Base-by-base conservation (phyloP, 2,329 filamentous ascomycete species). In the Sporothrix sp. region DNA sequence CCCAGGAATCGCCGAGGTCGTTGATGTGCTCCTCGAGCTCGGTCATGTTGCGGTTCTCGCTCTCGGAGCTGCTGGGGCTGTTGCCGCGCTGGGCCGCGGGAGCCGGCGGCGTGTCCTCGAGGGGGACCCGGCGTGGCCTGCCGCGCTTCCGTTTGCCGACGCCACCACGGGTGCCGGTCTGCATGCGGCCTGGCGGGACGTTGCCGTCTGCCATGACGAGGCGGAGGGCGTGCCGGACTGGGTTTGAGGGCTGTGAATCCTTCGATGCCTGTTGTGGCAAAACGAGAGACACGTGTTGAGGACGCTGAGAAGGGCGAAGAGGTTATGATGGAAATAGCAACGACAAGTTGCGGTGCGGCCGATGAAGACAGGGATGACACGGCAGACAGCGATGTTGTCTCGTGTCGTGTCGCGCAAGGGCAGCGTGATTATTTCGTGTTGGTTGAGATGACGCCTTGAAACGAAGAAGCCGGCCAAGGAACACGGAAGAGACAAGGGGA, bases 1-100 rank as follows among this genome's bases (percentile, higher is more conserved):
- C 81, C 79, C 79, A 83, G 11, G 73, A 73, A 46, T 78, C 75
- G 51, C 67, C 67, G 4, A 72, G 68, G 52, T 77, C 74, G 27
- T 70, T 71, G 56, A 76, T 69, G 58, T 71, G 68, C 56, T 75
- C 71, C 56, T 77, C 74, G 9, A 76, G 66, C 52, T 77, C 74
- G 33, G 56, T 63, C 36, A 64, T 50, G 14, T 57, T 38, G 16
- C 30, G 46, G 25, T 43, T 44, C 10, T 48, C 39, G 23, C 52
- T 38, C 4, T 43, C 21, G 11, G 43, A 43, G 20, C 51, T 53
- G 14, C 21, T 37, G 38, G 23, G 23, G 14, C 37, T 48, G 32
- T 13, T 23, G 27, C 16, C 21, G 16, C 16, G 16, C 13, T 20
- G 37, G 20, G 10, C 46, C 25, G 39, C 18, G 18, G 21, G 5